Evolutionary conservation across 805 yeast species (phyloP).

Genomic region (Wickerhamiella spandovensis): DNA sequence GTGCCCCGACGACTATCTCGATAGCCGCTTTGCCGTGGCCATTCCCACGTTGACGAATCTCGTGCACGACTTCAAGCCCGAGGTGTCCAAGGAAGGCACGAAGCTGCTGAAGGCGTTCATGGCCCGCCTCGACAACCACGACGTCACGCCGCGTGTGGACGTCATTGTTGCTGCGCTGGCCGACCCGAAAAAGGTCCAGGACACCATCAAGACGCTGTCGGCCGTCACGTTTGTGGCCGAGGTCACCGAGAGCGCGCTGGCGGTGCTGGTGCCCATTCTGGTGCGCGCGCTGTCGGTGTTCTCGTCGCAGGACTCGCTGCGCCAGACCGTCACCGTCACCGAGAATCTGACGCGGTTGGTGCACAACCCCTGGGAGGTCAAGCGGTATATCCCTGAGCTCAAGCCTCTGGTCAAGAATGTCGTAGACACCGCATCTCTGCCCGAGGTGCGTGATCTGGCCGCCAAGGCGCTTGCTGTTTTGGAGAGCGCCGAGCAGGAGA

Average conservation of each 20-base stretch:
- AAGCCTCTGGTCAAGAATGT: constrained; percentile 89
- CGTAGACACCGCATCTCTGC: constrained; percentile 77
- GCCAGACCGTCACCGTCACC: constrained; percentile 92
- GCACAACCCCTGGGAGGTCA: constrained; percentile 85
- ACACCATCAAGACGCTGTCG: constrained; percentile 75
- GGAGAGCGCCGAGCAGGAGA: constrained; percentile 67
- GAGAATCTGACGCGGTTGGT: constrained; percentile 93
- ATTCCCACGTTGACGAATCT: constrained; percentile 79
- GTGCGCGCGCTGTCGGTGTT: constrained; percentile 78
- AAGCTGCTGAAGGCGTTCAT: constrained; percentile 59
- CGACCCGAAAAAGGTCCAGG: constrained; percentile 78
- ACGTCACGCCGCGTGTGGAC: constrained; percentile 74
- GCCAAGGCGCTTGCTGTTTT: constrained; percentile 72
- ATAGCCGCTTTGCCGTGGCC: constrained; percentile 60
- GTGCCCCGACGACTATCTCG: constrained; percentile 74
- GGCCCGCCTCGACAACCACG: constrained; percentile 79
- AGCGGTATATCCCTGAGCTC: constrained; percentile 69
- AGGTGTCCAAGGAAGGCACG: constrained; percentile 74
- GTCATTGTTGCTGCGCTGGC: constrained; percentile 78
- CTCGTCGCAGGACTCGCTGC: constrained; percentile 87
- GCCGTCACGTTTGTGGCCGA: constrained; percentile 96
- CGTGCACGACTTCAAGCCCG: constrained; percentile 94
- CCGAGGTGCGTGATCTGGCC: constrained; percentile 92
- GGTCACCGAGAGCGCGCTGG: constrained; percentile 90
- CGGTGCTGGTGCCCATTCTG: constrained; percentile 82